Evolutionary conservation across 306 rosid genomes (phyloP).

Genomic region (Vicia sativa): DNA sequence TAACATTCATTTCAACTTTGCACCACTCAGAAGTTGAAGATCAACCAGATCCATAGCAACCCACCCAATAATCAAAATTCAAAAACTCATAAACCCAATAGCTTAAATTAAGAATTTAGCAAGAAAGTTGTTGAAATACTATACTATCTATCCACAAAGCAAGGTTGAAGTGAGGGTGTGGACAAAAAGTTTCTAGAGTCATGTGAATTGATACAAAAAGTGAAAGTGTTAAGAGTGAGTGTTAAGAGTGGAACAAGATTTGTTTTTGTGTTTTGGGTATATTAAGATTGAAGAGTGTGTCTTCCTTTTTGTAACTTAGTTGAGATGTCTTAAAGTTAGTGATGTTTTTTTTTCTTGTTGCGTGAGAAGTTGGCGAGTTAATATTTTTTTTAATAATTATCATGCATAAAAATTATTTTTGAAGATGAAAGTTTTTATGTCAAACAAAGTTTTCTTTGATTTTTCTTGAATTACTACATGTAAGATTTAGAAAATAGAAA

Average conservation of each 20-base stretch:
- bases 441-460: too few relatives aligned
- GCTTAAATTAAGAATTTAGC: constrained; percentile 1
- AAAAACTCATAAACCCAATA: constrained; percentile 5
- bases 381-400: too few relatives aligned
- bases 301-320: constrained; percentile 24
- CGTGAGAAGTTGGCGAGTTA: constrained; percentile 55
- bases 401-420: too few relatives aligned
- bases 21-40: constrained; percentile 35
- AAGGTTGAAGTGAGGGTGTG: constrained; percentile 39
- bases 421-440: too few relatives aligned
- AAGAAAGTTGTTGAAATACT: constrained; percentile 22
- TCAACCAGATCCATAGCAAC: constrained; percentile 56
- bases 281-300: constrained; percentile 25
- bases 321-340: constrained; percentile 41
- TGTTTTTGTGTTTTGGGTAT: constrained; percentile 14
- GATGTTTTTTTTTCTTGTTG: constrained; percentile 47
- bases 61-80: constrained; percentile 31
- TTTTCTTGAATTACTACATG: too few relatives aligned
- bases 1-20: constrained; percentile 35
- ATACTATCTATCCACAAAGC: neutral
- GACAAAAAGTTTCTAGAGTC: constrained; percentile 35
- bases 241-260: neutral
- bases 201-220: constrained; percentile 35
- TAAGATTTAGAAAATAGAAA: too few relatives aligned
- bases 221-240: constrained; percentile 26